Conservation (phyloP, 192 early-diverging fungal species). For the Linnemannia zychae region DNA sequence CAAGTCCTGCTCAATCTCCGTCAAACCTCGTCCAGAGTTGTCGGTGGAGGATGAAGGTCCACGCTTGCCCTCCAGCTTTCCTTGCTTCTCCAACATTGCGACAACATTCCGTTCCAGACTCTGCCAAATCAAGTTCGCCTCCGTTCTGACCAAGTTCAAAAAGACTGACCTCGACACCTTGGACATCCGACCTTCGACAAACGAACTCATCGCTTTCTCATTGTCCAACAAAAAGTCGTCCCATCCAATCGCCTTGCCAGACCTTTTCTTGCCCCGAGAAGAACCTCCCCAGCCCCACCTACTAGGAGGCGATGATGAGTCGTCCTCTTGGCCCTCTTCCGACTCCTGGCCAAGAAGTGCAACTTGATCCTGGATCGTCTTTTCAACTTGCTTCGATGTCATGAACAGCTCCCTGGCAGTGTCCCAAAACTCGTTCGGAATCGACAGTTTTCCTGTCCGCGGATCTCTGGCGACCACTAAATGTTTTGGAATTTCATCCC, state of each 20-base stretch:
- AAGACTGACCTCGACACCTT: constrained; percentile 40
- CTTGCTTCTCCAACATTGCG: constrained; percentile 35
- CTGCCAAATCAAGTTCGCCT: constrained; percentile 46
- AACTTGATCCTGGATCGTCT: constrained; percentile 15
- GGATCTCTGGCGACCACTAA: constrained; percentile 40
- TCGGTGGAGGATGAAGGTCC: not conserved
- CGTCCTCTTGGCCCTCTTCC: constrained; percentile 7
- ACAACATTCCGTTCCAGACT: constrained; percentile 45
- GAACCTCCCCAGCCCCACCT: constrained; percentile 8
- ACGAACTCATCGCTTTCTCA: constrained; percentile 23
- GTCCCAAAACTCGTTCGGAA: constrained; percentile 42
- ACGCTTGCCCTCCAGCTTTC: constrained; percentile 33
- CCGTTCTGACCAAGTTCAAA: constrained; percentile 28
- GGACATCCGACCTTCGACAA: constrained; percentile 41
- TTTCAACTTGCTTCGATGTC: constrained; percentile 32
- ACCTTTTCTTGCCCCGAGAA: constrained; percentile 17
- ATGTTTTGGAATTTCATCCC: constrained; percentile 38
- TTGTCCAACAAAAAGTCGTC: constrained; percentile 43
- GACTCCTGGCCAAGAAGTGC: constrained; percentile 6
- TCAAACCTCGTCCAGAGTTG: constrained; percentile 4
- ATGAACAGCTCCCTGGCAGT: constrained; percentile 34
- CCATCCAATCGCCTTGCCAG: constrained; percentile 18
- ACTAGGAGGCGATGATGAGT: not conserved
- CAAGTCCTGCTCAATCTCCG: constrained; percentile 39
- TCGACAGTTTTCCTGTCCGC: constrained; percentile 23